Evolutionary conservation across 345 rosid species (phyloP).

Genomic region (Arabidopsis suecica): DNA sequence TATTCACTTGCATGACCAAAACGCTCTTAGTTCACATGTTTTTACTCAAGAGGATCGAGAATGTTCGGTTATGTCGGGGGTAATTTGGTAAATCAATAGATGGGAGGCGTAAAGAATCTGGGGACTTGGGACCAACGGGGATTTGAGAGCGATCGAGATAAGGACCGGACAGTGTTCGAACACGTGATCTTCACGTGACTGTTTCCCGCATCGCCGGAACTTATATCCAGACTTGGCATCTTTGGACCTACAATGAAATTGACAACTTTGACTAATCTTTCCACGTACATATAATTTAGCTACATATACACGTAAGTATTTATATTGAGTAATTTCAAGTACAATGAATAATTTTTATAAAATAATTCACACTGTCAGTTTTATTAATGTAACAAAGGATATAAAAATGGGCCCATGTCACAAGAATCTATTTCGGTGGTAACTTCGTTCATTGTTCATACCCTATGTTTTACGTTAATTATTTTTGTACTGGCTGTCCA

Average conservation of each 20-base stretch:
- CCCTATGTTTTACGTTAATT: background rate
- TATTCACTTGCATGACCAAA: background rate
- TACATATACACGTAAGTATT: background rate
- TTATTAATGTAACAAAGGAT: too few relatives aligned
- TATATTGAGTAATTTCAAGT: conserved; percentile 25
- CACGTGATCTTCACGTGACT: conserved; percentile 49
- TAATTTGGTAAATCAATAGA: conserved; percentile 7
- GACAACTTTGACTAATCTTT: conserved; percentile 32
- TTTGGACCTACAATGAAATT: conserved; percentile 23
- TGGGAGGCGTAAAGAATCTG: conserved; percentile 39
- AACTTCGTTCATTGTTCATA: background rate
- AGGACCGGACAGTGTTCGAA: conserved; percentile 31
- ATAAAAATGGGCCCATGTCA: background rate
- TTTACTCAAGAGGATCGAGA: background rate
- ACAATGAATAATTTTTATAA: background rate
- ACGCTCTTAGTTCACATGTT: background rate
- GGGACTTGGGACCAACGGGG: conserved; percentile 14
- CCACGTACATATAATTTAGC: background rate
- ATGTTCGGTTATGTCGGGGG: conserved; percentile 10
- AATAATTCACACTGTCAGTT: background rate
- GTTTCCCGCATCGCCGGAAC: conserved; percentile 41
- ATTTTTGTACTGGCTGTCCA: background rate
- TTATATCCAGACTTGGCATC: conserved; percentile 21
- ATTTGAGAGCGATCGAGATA: conserved; percentile 31
- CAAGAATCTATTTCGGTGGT: conserved; percentile 15